Evolutionary conservation across 73 alveolate species (phyloP), one percentile per base, ranked within the genome.

Genomic region (Tetrahymena elliotti): DNA sequence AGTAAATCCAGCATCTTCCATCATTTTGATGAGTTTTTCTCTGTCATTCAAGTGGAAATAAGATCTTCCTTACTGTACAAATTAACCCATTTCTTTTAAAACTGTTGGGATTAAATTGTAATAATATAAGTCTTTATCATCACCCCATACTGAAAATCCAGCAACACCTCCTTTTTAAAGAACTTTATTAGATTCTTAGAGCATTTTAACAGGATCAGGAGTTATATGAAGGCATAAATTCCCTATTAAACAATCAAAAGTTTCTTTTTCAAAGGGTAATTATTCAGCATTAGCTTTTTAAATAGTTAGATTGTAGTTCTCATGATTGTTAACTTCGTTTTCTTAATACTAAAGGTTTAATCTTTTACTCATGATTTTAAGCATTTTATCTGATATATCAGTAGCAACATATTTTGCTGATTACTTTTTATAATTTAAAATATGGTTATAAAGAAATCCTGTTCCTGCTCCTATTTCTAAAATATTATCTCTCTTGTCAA

Each of bases 71-170:
- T 93, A 35, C 22, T 52, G 68, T 38, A 27, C 52, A 93, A 22
- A 24, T 37, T 83, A 54, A 68, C 84, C 92, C 84, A 52, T 52
- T 83, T 82, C 96, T 36, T 35, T 52, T 40, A 39, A 35, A 24
- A 93, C 96, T 9, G 84, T 31, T 8, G 83, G 38, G 16, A 93
- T 34, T 37, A 93, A 36, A 27, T 34, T 93, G 22, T 93, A 95
- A 33, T 93, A 35, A 8, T 36, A 38, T 33, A 93, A 36, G 54
- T 53, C 84, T 54, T 97, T 98, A 39, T 84, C 93, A 88, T 97
- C 97, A 6, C 98, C 98, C 98, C 98, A 97, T 22, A 97, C 97
- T 4, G 97, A 38, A 83, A 97, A 97, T 39, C 97, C 99, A 38
- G 95, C 96, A 20, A 34, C 39, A 5, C 97, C 96, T 18, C 97